Percentiles rank a stretch among this genome's conserved stretches.
Evolutionary conservation across 2,329 filamentous ascomycete species (phyloP).

Genomic region (Apiospora rasikravindrae): DNA sequence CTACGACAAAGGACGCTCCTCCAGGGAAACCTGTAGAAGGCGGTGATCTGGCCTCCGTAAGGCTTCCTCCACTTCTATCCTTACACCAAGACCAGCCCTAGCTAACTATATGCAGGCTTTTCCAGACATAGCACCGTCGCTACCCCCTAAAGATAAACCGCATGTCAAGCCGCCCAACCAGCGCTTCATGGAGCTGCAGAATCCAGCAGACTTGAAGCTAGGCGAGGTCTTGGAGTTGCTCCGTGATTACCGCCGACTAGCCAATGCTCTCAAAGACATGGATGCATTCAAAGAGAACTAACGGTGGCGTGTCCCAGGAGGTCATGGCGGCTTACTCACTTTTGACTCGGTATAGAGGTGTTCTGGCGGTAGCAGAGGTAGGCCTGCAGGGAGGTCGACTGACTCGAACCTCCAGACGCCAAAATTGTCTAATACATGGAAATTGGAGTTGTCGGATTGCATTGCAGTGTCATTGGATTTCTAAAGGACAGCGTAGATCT

Average conservation of each 20-base stretch:
- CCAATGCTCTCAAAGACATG: slow-evolving; percentile 65
- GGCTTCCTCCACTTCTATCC: slow-evolving; percentile 29
- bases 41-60: slow-evolving; percentile 62
- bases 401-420: not conserved
- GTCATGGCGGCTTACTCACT: not conserved
- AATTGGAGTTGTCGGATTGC: not conserved
- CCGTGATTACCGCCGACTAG: slow-evolving; percentile 76
- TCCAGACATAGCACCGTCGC: slow-evolving; percentile 60
- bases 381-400: not conserved
- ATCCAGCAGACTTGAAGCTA: slow-evolving; percentile 71
- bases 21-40: slow-evolving; percentile 49
- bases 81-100: not conserved
- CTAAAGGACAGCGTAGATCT: not conserved
- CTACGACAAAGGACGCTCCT: slow-evolving; percentile 43
- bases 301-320: not conserved
- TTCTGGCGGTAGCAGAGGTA: not conserved
- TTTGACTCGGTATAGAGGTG: not conserved
- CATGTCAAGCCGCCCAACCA: slow-evolving; percentile 71
- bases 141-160: slow-evolving; percentile 59
- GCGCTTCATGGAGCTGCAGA: slow-evolving; percentile 74
- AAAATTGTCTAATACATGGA: not conserved
- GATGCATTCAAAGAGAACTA: slow-evolving; percentile 58
- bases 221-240: slow-evolving; percentile 76
- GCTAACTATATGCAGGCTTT: slow-evolving; percentile 53
- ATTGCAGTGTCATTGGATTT: slow-evolving; percentile 2